Base-by-base conservation (phyloP, 2,329 filamentous ascomycete genomes). In the Aureobasidium vineae region DNA sequence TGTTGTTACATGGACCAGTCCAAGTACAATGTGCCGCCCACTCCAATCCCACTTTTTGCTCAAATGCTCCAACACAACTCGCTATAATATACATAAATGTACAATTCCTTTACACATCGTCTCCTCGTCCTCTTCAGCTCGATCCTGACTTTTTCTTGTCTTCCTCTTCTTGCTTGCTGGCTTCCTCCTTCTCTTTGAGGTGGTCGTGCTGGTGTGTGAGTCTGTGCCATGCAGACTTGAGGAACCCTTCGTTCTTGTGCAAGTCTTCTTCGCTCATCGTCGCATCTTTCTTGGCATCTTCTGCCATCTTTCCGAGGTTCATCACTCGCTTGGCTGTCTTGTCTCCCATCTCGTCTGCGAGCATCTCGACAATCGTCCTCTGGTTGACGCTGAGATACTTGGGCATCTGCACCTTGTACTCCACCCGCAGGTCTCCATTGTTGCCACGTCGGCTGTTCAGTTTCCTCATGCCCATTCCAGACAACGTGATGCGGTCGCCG, bases 311-410 rank as follows among this genome's bases (percentile, higher is more conserved):
- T 64, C 77, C 79, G 45, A 96, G 81, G 74, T 96, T 94, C 92
- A 99, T 98, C 66, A 96, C 86, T 53, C 95, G 85, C 81, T 91
- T 95, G 40, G 95, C 95, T 33, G 86, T 91, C 81, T 93, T 92
- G 78, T 99, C 95, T 45, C 86, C 89, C 87, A 99, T 90, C 81
- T 99, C 95, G 73, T 99, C 93, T 7, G 95, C 95, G 70, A 99
- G 86, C 86, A 98, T 94, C 81, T 99, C 95, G 52, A 96, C 80
- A 67, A 99, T 90, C 0, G 91, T 96, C 64, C 95, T 86, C 81
- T 99, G 93, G 79, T 97, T 98, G 53, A 90, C 86, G 65, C 86
- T 92, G 70, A 99, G 83, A 74, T 94, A 97, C 80, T 97, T 98
- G 53, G 95, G 95, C 91, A 98, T 97, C 65, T 86, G 82, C 53